phyloP scores from a whole-genome alignment of 148 eudicot genomes.

The Cornus controversa region DNA sequence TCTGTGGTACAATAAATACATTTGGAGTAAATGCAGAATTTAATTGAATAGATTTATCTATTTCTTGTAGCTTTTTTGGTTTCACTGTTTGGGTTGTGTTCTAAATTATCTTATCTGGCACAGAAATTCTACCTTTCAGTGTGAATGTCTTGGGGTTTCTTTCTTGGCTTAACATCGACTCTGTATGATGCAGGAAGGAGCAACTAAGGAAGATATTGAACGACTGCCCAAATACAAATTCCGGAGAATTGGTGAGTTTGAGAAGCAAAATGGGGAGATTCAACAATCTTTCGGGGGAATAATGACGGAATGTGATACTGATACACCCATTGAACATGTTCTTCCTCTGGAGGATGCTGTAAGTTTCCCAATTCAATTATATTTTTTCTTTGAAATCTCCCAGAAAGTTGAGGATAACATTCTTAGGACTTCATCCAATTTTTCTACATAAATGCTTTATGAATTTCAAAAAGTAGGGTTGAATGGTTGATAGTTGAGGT shows the following conservation, averaged over 20 bases:
- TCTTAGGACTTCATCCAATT: not conserved
- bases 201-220: slow-evolving; percentile 82
- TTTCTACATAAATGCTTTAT: not conserved
- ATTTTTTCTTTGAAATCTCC: not conserved
- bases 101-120: no score
- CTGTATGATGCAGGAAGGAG: slow-evolving; percentile 67
- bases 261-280: slow-evolving; percentile 74
- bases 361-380: slow-evolving; percentile 32
- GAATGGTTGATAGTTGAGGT: no score
- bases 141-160: not conserved
- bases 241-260: slow-evolving; percentile 59
- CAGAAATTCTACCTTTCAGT: not conserved
- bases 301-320: slow-evolving; percentile 81
- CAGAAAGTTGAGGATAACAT: not conserved
- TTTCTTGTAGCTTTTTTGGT: not conserved
- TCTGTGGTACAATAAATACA: not conserved
- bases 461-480: not conserved
- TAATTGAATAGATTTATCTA: no score
- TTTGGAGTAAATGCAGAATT: not conserved
- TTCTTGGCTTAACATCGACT: not conserved
- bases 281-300: slow-evolving; percentile 80
- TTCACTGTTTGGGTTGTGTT: not conserved
- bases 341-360: slow-evolving; percentile 86
- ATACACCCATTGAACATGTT: slow-evolving; percentile 53
- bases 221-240: slow-evolving; percentile 71